Conservation (phyloP, 495 filamentous ascomycete species). For the Usnea hakonensis region DNA sequence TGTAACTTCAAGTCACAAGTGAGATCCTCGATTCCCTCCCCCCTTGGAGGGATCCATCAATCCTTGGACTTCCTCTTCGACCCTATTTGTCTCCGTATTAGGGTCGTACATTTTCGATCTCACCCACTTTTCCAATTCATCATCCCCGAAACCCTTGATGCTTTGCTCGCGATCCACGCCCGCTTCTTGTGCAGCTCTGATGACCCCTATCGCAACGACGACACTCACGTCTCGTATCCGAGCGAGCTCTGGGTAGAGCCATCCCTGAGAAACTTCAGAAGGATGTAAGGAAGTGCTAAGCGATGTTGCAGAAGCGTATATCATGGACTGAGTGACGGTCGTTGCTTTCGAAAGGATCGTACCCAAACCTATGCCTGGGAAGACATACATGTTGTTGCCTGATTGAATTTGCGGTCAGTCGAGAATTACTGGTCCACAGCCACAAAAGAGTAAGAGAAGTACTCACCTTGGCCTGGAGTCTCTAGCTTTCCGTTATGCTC, state of each 20-base stretch:
- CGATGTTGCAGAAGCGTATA: conserved; percentile 75
- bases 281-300: conserved; percentile 70
- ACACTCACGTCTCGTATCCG: conserved; percentile 88
- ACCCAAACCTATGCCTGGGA: conserved; percentile 92
- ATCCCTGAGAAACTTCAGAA: conserved; percentile 69
- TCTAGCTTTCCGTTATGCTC: conserved; percentile 53
- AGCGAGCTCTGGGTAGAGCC: conserved; percentile 89
- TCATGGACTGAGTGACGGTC: conserved; percentile 87
- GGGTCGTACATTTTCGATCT: conserved; percentile 77
- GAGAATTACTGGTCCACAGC: not conserved
- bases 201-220: conserved; percentile 81
- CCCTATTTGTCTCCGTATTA: conserved; percentile 50
- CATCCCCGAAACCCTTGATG: conserved; percentile 64
- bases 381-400: conserved; percentile 87
- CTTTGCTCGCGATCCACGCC: conserved; percentile 73
- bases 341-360: conserved; percentile 87
- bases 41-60: conserved; percentile 10
- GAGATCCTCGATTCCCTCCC: conserved; percentile 1
- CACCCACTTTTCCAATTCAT: conserved; percentile 71
- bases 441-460: not conserved
- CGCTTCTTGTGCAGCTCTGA: conserved; percentile 77
- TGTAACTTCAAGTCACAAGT: not conserved
- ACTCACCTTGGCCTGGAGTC: conserved; percentile 70
- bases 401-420: not conserved
- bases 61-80: conserved; percentile 44